Evolutionary conservation across 768 basidiomycete genomes (phyloP).

Genomic region (Hygrocybe punicea): DNA sequence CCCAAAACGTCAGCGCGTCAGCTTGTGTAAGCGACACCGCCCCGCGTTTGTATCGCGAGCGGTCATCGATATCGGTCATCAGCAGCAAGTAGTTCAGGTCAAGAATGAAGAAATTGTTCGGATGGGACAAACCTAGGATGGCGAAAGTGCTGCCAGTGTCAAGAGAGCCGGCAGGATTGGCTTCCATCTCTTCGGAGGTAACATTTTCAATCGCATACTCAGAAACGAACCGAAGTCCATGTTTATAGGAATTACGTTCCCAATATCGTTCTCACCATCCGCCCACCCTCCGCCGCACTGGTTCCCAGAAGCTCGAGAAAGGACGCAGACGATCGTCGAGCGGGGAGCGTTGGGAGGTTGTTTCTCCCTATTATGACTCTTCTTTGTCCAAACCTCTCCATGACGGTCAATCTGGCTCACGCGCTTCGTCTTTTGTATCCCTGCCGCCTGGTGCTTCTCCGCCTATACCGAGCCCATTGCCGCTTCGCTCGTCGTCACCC

Average conservation of each 20-base stretch:
- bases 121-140: constrained; percentile 10
- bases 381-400: constrained; percentile 13
- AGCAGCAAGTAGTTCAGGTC: not conserved
- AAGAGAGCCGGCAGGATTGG: constrained; percentile 5
- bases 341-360: constrained; percentile 15
- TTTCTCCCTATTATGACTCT: constrained; percentile 8
- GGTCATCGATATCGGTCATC: not conserved
- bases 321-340: constrained; percentile 10
- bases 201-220: not conserved
- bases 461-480: constrained; percentile 35
- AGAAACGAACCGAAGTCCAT: no score
- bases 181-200: constrained; percentile 7
- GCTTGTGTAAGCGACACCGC: constrained; percentile 1
- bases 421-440: constrained; percentile 51
- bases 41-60: not conserved
- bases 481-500: constrained; percentile 45
- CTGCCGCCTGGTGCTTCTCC: constrained; percentile 45
- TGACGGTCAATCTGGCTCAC: constrained; percentile 39
- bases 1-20: not conserved
- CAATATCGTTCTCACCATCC: constrained; percentile 6
- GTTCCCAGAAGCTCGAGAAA: not conserved
- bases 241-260: not conserved
- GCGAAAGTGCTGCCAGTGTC: constrained; percentile 6
- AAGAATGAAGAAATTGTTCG: constrained; percentile 13
- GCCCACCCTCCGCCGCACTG: not conserved